Percentiles rank a stretch among this genome's conserved stretches.
Conservation (phyloP, 2,329 filamentous ascomycete genomes). For the Metarhizium album region DNA sequence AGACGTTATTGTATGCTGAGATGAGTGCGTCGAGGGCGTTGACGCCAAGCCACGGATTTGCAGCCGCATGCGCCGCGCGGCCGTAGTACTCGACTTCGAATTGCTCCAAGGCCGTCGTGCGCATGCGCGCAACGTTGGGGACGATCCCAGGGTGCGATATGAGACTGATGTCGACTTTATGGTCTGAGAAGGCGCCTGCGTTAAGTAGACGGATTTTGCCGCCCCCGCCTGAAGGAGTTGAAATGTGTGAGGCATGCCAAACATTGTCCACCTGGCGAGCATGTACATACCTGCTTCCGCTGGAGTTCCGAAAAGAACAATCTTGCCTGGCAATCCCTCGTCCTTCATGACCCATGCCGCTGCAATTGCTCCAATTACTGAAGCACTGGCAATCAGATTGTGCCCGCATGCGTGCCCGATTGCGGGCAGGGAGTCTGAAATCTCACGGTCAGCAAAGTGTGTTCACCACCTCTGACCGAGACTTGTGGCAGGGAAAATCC, state of each 20-base stretch:
- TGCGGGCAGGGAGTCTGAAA: conserved; percentile 34
- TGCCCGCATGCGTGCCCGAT: conserved; percentile 44
- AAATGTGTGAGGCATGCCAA: background rate
- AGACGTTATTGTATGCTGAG: conserved; percentile 33
- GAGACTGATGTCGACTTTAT: conserved; percentile 10
- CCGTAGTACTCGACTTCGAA: conserved; percentile 43
- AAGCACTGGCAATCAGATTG: conserved; percentile 31
- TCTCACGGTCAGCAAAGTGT: background rate
- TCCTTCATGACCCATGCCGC: conserved; percentile 31
- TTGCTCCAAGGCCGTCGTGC: conserved; percentile 37
- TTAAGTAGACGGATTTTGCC: conserved; percentile 34
- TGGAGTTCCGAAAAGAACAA: conserved; percentile 37
- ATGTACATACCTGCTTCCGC: conserved; percentile 22
- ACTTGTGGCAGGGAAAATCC: no score
- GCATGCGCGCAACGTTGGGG: conserved; percentile 33
- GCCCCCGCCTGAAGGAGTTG: conserved; percentile 25
- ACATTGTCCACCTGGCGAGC: background rate
- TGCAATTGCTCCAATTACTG: conserved; percentile 34
- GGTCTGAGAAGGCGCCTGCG: conserved; percentile 24
- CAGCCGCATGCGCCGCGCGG: conserved; percentile 42
- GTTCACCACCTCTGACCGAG: no score
- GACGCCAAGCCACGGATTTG: conserved; percentile 43
- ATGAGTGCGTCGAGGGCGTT: conserved; percentile 47
- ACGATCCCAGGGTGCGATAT: conserved; percentile 20
- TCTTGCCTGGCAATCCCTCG: conserved; percentile 29